Evolutionary conservation across 148 eudicot genomes (phyloP).

Genomic region (Cornus suecica): DNA sequence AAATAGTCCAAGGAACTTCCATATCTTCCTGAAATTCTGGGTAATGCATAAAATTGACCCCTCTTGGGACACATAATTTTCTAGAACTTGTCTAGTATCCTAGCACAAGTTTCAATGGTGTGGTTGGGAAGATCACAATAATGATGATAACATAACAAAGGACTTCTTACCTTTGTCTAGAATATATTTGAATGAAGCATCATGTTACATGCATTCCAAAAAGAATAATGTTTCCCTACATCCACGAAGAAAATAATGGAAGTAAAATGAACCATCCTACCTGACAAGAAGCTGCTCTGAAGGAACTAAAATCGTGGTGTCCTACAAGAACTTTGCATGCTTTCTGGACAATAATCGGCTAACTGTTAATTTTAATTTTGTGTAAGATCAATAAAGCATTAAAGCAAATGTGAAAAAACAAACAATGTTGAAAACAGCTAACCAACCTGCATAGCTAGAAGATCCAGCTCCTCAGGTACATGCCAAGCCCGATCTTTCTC

Average conservation of each 20-base stretch:
- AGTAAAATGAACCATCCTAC: slow-evolving; percentile 23
- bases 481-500: slow-evolving; percentile 97
- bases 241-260: neutral
- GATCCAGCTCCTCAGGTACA: slow-evolving; percentile 73
- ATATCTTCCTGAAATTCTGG: neutral
- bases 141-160: neutral
- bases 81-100: neutral
- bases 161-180: neutral
- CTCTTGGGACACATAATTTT: neutral
- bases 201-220: neutral
- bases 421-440: neutral
- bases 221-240: neutral
- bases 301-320: slow-evolving; percentile 92
- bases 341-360: slow-evolving; percentile 38
- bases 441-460: slow-evolving; percentile 80
- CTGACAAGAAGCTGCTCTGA: slow-evolving; percentile 94
- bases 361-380: neutral
- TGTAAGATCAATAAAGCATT: slow-evolving; percentile 6
- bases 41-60: neutral
- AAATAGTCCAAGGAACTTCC: neutral
- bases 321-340: slow-evolving; percentile 89
- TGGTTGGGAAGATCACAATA: neutral
- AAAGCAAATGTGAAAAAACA: slow-evolving; percentile 6
- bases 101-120: neutral
- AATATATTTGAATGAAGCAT: neutral